Evolutionary conservation across 495 filamentous ascomycete species (phyloP).

Genomic region (Lophiostoma macrostomum): DNA sequence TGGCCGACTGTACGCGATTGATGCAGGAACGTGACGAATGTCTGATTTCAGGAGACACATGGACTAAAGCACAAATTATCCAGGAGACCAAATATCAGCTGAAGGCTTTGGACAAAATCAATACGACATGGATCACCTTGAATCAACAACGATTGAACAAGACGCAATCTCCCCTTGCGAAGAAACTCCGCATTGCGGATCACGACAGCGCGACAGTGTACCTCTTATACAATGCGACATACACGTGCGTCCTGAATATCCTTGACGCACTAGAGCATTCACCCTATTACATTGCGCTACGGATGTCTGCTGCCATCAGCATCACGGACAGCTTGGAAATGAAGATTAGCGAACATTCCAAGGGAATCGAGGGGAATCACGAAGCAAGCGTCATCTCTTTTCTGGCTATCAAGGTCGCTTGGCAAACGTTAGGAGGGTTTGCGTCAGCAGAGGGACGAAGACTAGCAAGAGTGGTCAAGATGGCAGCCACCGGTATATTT

Average conservation of each 20-base stretch:
- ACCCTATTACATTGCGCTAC: neutral
- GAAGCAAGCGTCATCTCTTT: constrained; percentile 11
- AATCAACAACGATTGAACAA: neutral
- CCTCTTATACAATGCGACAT: constrained; percentile 11
- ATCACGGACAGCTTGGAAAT: constrained; percentile 4
- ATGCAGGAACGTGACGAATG: neutral
- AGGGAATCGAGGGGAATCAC: neutral
- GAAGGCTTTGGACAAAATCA: neutral
- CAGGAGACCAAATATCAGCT: neutral
- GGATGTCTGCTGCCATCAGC: constrained; percentile 6
- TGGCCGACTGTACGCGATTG: constrained; percentile 13
- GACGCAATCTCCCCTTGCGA: neutral
- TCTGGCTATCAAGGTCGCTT: constrained; percentile 13
- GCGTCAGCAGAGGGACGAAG: constrained; percentile 8
- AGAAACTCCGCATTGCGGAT: constrained; percentile 2
- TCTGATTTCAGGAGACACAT: neutral
- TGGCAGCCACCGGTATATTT: neutral
- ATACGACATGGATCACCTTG: neutral
- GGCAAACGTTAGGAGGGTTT: constrained; percentile 11
- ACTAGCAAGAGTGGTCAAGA: constrained; percentile 9
- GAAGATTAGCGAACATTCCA: neutral
- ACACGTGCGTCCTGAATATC: neutral
- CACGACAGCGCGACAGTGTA: constrained; percentile 2
- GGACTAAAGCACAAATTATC: neutral
- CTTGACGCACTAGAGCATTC: constrained; percentile 6